phyloP scores from a whole-genome alignment of 148 eudicot species.

The Rhododendron henanense region DNA sequence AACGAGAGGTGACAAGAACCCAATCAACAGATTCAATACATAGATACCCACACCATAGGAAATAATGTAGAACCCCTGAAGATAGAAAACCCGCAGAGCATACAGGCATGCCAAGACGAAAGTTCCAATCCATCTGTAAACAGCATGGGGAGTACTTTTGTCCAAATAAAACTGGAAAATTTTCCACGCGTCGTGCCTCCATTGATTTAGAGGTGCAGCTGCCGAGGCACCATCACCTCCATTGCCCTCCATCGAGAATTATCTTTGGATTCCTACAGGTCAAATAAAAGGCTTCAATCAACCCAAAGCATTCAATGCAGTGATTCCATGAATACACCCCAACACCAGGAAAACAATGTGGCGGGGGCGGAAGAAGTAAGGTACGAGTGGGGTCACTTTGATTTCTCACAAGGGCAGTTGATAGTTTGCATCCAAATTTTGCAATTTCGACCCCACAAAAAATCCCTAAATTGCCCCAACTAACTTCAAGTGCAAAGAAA shows the following conservation, averaged over 20 bases:
- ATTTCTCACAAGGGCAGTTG: background rate
- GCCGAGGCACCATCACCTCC: conserved; percentile 29
- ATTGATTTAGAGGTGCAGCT: conserved; percentile 31
- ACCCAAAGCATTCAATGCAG: background rate
- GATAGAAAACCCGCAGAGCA: conserved; percentile 51
- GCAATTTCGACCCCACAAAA: background rate
- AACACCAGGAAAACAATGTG: background rate
- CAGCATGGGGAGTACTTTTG: conserved; percentile 69
- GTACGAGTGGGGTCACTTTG: background rate
- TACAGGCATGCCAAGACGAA: conserved; percentile 40
- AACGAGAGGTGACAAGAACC: conserved; percentile 79
- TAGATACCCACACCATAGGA: conserved; percentile 81
- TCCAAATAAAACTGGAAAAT: conserved; percentile 67
- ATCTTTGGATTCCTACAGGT: conserved; percentile 30
- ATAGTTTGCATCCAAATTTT: no score
- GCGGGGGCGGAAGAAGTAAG: background rate
- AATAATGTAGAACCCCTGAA: conserved; percentile 72
- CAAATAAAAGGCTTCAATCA: conserved; percentile 17
- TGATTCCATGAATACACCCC: background rate
- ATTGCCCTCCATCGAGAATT: conserved; percentile 48
- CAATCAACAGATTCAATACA: conserved; percentile 67
- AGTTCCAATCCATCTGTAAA: conserved; percentile 72
- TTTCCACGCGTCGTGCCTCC: conserved; percentile 45
- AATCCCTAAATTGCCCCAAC: background rate
- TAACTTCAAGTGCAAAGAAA: background rate